phyloP scores from a whole-genome alignment of 2,329 filamentous ascomycete species.

The Thermomyces lanuginosus region DNA sequence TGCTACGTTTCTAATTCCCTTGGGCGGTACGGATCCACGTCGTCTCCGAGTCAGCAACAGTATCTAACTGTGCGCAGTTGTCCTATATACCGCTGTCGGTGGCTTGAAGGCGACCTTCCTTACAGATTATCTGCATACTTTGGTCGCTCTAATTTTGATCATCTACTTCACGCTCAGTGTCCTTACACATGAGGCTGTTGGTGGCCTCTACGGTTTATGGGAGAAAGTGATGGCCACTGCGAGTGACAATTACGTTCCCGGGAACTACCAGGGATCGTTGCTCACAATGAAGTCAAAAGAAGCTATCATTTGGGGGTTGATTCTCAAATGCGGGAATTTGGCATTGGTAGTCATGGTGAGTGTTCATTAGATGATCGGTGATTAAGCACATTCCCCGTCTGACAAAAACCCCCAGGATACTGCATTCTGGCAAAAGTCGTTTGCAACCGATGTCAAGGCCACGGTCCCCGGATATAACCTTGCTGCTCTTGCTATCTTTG shows the following conservation, averaged over 20 bases:
- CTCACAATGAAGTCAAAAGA: slow-evolving; percentile 34
- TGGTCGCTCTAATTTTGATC: slow-evolving; percentile 32
- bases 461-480: slow-evolving; percentile 35
- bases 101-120: slow-evolving; percentile 36
- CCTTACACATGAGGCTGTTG: slow-evolving; percentile 28
- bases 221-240: slow-evolving; percentile 31
- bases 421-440: slow-evolving; percentile 38
- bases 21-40: slow-evolving; percentile 23
- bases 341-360: slow-evolving; percentile 34
- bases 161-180: slow-evolving; percentile 33
- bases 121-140: slow-evolving; percentile 34
- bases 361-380: neutral
- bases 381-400: too few species aligned
- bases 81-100: slow-evolving; percentile 33
- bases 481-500: slow-evolving; percentile 30
- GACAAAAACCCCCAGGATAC: slow-evolving; percentile 21
- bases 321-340: slow-evolving; percentile 35
- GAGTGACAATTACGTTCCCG: slow-evolving; percentile 26
- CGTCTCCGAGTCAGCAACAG: neutral
- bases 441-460: slow-evolving; percentile 32
- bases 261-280: slow-evolving; percentile 33
- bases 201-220: slow-evolving; percentile 29
- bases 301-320: slow-evolving; percentile 30
- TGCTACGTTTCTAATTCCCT: slow-evolving; percentile 30
- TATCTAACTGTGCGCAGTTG: slow-evolving; percentile 16